Evolutionary conservation across 768 basidiomycete species (phyloP).

Genomic region (Lactifluus volemus): DNA sequence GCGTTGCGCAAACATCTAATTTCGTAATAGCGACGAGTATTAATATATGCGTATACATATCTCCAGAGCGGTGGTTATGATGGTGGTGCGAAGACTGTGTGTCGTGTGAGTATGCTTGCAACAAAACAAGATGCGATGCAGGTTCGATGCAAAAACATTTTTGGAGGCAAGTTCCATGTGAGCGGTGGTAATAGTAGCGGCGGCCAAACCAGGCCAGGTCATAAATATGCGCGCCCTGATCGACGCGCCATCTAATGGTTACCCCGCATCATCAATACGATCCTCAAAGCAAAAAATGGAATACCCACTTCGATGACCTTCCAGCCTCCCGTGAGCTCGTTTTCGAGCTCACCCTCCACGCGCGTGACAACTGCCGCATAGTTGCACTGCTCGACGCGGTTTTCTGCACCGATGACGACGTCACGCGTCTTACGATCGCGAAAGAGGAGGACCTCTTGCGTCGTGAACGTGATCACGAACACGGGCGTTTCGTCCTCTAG

Average conservation of each 20-base stretch:
- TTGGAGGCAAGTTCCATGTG: neutral
- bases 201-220: conserved; percentile 3
- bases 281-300: neutral
- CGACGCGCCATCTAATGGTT: conserved; percentile 39
- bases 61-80: conserved; percentile 9
- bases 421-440: conserved; percentile 85
- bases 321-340: conserved; percentile 96
- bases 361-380: conserved; percentile 91
- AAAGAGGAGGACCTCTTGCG: conserved; percentile 91
- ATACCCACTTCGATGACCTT: conserved; percentile 85
- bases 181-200: neutral
- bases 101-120: conserved; percentile 3
- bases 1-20: conserved; percentile 4
- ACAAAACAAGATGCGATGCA: conserved; percentile 6
- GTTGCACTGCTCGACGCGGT: conserved; percentile 86
- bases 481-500: conserved; percentile 87
- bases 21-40: neutral
- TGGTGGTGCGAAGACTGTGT: neutral
- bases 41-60: conserved; percentile 17
- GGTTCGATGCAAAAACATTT: neutral
- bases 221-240: conserved; percentile 43
- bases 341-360: conserved; percentile 76
- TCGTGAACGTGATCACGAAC: conserved; percentile 84
- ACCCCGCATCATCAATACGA: conserved; percentile 6
- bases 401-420: conserved; percentile 76